These are phyloP conservation scores for Paramecium sexaurelia DNA, from an alignment of 73 alveolate species.

Conservation along the genomic window DNA sequence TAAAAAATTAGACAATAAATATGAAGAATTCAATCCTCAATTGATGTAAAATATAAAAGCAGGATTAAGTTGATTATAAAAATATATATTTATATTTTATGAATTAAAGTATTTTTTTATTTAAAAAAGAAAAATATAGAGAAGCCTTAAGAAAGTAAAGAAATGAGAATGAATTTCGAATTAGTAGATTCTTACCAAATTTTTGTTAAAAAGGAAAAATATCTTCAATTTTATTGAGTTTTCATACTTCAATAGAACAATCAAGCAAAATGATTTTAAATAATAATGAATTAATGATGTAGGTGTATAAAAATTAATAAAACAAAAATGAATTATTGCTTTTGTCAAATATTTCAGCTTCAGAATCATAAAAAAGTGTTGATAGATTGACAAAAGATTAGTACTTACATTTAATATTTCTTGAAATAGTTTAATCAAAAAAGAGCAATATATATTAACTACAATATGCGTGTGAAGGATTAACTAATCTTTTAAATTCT, in stretches of 20 bases:
- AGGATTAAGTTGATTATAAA: not conserved
- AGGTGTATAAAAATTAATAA: not conserved
- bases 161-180: not conserved
- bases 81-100: not conserved
- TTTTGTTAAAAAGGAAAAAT: not conserved
- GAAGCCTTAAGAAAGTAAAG: not conserved
- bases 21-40: not conserved
- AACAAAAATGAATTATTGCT: not conserved
- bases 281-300: not conserved
- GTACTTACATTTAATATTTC: not conserved
- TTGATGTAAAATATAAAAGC: not conserved
- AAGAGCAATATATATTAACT: not conserved
- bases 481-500: not conserved
- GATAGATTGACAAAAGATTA: not conserved
- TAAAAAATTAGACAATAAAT: not conserved
- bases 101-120: not conserved
- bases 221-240: not conserved
- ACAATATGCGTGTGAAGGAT: not conserved
- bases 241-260: not conserved
- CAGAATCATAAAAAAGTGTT: not conserved
- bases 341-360: not conserved
- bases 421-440: not conserved
- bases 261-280: not conserved
- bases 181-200: not conserved
- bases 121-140: not conserved